Conservation (phyloP, 768 basidiomycete species). For the Amanita thiersii region DNA sequence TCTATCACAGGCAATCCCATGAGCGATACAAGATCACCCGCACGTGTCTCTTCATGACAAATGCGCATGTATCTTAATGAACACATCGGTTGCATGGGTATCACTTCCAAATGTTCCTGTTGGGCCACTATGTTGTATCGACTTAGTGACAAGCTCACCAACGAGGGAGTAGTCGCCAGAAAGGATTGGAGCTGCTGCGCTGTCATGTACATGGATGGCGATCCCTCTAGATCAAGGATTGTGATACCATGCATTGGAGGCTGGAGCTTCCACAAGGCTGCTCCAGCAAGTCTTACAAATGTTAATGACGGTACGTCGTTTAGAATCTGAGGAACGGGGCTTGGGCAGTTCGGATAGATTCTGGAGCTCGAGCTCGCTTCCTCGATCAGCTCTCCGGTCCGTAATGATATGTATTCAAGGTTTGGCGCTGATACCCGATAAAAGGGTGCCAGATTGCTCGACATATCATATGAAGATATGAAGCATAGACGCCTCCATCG, state of each 20-base stretch:
- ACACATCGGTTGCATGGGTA: constrained; percentile 22
- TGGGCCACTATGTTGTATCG: constrained; percentile 25
- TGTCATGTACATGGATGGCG: constrained; percentile 25
- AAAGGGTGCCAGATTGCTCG: background rate
- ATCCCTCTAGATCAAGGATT: constrained; percentile 38
- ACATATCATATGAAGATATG: constrained; percentile 1
- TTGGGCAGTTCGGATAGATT: constrained; percentile 2
- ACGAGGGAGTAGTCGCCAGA: constrained; percentile 23
- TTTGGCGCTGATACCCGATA: constrained; percentile 13
- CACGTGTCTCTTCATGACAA: constrained; percentile 24
- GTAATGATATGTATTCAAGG: constrained; percentile 26
- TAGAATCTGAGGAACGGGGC: constrained; percentile 23
- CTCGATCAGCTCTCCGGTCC: constrained; percentile 19
- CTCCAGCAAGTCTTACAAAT: constrained; percentile 34
- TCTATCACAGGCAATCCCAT: constrained; percentile 28
- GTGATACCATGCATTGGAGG: constrained; percentile 27
- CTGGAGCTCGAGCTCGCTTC: background rate
- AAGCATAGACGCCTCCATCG: constrained; percentile 34
- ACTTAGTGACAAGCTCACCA: constrained; percentile 34
- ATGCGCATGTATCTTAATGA: constrained; percentile 32
- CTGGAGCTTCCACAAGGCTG: constrained; percentile 28
- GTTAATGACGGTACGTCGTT: constrained; percentile 22
- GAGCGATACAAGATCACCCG: constrained; percentile 26
- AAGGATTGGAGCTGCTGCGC: constrained; percentile 26
- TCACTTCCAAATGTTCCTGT: constrained; percentile 22